Conservation (phyloP, 495 filamentous ascomycete genomes). For the Penicillium cinerascens region DNA sequence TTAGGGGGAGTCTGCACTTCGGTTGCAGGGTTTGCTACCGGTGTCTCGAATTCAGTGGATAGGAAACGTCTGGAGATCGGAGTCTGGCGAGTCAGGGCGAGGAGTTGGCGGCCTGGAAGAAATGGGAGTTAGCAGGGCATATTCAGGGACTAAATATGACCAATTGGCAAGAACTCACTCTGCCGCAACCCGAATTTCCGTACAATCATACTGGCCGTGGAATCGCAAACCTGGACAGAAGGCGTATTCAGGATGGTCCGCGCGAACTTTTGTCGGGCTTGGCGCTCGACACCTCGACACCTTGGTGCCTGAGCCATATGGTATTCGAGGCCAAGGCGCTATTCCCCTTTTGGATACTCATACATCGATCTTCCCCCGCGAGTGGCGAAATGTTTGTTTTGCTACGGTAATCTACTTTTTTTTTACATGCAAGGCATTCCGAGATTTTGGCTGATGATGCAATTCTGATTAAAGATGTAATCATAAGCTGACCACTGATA, state of each 20-base stretch:
- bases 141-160: not conserved
- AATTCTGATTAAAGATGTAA: conserved; percentile 7
- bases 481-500: conserved; percentile 11
- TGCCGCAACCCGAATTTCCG: conserved; percentile 43
- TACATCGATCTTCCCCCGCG: conserved; percentile 3
- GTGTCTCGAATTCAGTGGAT: conserved; percentile 34
- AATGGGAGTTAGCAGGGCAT: conserved; percentile 4
- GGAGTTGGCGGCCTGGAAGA: conserved; percentile 40
- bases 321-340: conserved; percentile 26
- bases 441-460: not conserved
- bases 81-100: conserved; percentile 36
- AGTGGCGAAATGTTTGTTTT: conserved; percentile 5
- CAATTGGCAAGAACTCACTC: conserved; percentile 29
- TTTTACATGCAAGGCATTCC: not conserved
- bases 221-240: conserved; percentile 12
- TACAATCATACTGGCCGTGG: conserved; percentile 41
- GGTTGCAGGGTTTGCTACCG: conserved; percentile 23
- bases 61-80: conserved; percentile 36
- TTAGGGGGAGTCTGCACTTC: conserved; percentile 10
- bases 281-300: conserved; percentile 11
- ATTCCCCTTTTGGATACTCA: conserved; percentile 10
- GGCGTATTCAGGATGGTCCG: conserved; percentile 26
- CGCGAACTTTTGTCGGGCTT: conserved; percentile 47
- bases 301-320: not conserved
- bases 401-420: not conserved